Evolutionary conservation across 768 basidiomycete species (phyloP).

Genomic region (Russula emetica): DNA sequence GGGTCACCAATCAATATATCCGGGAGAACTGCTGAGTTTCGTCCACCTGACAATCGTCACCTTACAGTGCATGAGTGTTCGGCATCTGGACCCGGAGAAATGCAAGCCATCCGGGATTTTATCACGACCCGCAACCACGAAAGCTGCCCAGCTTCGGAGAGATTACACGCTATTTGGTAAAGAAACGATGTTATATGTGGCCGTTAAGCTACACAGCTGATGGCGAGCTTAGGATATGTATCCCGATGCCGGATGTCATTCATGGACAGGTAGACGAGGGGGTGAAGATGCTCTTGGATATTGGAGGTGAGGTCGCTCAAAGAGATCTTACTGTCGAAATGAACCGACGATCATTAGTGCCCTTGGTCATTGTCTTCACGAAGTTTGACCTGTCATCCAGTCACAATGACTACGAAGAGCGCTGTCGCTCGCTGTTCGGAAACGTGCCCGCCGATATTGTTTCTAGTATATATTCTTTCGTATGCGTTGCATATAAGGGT

Average conservation of each 20-base stretch:
- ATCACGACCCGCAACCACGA: background rate
- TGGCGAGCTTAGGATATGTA: conserved; percentile 5
- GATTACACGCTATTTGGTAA: conserved; percentile 20
- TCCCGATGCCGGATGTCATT: conserved; percentile 2
- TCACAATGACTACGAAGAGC: background rate
- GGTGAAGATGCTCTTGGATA: background rate
- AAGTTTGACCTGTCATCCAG: conserved; percentile 5
- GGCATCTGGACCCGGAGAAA: background rate
- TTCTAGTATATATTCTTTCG: background rate
- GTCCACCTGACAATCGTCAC: background rate
- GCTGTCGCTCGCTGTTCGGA: background rate
- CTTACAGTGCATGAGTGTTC: conserved; percentile 5
- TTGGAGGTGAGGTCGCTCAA: conserved; percentile 4
- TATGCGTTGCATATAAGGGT: background rate
- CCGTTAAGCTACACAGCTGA: background rate
- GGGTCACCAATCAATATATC: background rate
- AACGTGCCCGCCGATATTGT: background rate
- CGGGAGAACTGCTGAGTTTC: background rate
- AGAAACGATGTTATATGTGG: background rate
- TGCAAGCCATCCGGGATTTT: background rate
- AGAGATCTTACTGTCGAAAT: background rate
- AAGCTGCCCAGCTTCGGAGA: background rate
- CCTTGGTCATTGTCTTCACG: conserved; percentile 10
- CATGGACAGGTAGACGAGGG: background rate
- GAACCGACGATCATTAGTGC: background rate